Base-by-base conservation (phyloP, 2,329 filamentous ascomycete species). In the Botrytis galanthina region DNA sequence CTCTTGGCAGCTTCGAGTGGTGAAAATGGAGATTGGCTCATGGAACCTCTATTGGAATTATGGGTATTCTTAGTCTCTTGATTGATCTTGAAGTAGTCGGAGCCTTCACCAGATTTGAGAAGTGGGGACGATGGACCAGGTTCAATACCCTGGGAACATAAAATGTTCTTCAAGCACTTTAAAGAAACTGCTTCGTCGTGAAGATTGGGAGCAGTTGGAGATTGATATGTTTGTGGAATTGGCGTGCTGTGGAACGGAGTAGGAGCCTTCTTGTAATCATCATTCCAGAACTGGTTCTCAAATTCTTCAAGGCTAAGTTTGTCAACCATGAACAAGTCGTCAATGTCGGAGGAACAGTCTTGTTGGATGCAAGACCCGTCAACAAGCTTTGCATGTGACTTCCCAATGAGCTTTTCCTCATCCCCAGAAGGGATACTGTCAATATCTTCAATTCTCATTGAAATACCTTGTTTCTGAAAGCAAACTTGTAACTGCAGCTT, bases 381-480 rank as follows among this genome's bases (percentile, higher is more conserved):
- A 18, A 57, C 37, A 20, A 73, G n/a, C 32, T 61, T 73, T 16
- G 63, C 60, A 37, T 69, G 57, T 42, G 71, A 48, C 35, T 69
- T 46, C 10, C 71, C 71, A 61, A 73, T 69, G 7, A 51, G 54
- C 22, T 69, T 61, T 18, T 69, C 71, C n/a, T 73, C 54, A 4
- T 46, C 35, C 18, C 32, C 22, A 42, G 42, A 42, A 61, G 39
- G 4, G 20, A 26, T 29, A 22, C 29, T 48, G 42, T 67, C 70
- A 22, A 73, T 62, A 32, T 73, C 71, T 39, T 73, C 63, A n/a
- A 73, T 60, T 69, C 71, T 73, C 63, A 73, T 61, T 20, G 71
- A 73, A 73, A 73, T 54, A 7, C 71, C 71, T 46, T 69, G 51
- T 62, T 73, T 73, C 12, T 73, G 71, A 51, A 73, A 73, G 4